These are phyloP conservation scores for Podila horticola DNA, from an alignment of 192 early-diverging fungal genomes.

Conservation along the genomic window DNA sequence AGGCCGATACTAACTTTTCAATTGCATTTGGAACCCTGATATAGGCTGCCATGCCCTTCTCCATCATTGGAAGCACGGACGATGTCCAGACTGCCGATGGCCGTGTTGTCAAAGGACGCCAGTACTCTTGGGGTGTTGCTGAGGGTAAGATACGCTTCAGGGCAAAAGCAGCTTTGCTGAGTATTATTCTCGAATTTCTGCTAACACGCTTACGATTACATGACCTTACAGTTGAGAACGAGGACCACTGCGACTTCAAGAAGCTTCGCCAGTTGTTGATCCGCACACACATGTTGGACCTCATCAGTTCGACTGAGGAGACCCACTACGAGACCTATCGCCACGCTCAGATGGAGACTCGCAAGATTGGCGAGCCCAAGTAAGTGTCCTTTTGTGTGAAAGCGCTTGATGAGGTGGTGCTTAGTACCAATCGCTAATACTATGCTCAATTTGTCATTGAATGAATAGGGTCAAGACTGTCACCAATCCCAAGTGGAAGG, in stretches of 20 bases:
- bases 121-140: slow-evolving; percentile 98
- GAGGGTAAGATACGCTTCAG: slow-evolving; percentile 58
- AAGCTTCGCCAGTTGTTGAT: slow-evolving; percentile 97
- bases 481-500: slow-evolving; percentile 96
- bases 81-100: slow-evolving; percentile 88
- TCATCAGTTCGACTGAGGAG: slow-evolving; percentile 94
- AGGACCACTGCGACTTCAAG: slow-evolving; percentile 97
- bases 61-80: slow-evolving; percentile 91
- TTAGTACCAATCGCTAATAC: neutral
- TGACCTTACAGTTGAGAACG: slow-evolving; percentile 85
- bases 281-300: slow-evolving; percentile 97
- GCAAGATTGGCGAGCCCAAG: slow-evolving; percentile 89
- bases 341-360: slow-evolving; percentile 86
- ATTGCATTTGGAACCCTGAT: neutral
- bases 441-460: no score
- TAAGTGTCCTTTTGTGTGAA: slow-evolving; percentile 34
- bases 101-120: slow-evolving; percentile 91
- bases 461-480: slow-evolving; percentile 76
- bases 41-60: slow-evolving; percentile 91
- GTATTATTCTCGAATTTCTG: neutral
- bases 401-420: neutral
- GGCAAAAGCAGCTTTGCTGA: neutral
- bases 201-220: no score
- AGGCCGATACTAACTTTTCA: neutral
- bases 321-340: slow-evolving; percentile 96